Evolutionary conservation across 148 eudicot species (phyloP), one percentile per base, ranked within the genome.

Genomic region (Camellia japonica): DNA sequence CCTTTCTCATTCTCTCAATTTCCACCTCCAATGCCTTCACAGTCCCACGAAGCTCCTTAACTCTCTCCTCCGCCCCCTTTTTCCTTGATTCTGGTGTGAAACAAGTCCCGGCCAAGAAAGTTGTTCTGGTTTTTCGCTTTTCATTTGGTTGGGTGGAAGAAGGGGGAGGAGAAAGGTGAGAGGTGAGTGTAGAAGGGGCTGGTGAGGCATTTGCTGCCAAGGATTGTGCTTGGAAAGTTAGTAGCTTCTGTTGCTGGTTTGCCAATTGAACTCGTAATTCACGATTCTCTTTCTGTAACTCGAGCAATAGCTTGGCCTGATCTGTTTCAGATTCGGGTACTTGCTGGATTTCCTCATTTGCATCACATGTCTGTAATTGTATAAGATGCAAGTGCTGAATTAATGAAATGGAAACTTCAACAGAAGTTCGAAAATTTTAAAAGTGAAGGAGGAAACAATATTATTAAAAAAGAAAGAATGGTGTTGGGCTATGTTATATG

Each of bases 281-380:
- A 3, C 94, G 87, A 77, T 92, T 94, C 78, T 94, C 94, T 80
- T 91, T 91, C 83, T 94, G 97, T 70, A 94, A 85, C 83, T 92
- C 93, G 1, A 94, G 91, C 54, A 94, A 65, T 66, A 94, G 79
- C 83, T 92, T 90, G 46, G 94, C 92, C 73, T 91, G 90, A 68
- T 92, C 94, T 74, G 88, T 83, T 85, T 83, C 93, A 30, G 89
- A 79, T 59, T 82, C 90, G 12, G 89, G 84, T 15, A 74, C 78
- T 85, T 82, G 82, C 43, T 84, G 82, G 54, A 89, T 73, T 79
- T 92, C 97, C 85, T 91, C 93, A 63, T 88, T 87, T 70, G 83
- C 88, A 73, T 94, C 98, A 78, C 77, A 85, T 70, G 84, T 84
- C 97, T 94, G 87, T 62, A 73, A 62, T 60, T 51, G 41, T 61